phyloP scores from a whole-genome alignment of 225 moss, liverwort and hornwort species.

The Takakia lepidozioides region DNA sequence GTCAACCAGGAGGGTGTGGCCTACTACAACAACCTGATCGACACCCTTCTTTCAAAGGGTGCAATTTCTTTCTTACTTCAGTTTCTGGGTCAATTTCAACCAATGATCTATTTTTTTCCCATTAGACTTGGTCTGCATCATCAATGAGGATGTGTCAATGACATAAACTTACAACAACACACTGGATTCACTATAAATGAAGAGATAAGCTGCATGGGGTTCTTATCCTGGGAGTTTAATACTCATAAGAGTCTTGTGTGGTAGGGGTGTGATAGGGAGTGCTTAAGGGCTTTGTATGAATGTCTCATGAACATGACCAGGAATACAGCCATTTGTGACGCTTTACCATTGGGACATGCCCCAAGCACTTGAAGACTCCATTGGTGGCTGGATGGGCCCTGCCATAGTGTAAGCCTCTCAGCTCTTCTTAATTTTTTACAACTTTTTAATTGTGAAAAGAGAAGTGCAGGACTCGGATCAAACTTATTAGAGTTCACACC shows the following conservation, averaged over 20 bases:
- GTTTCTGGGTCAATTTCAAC: not conserved
- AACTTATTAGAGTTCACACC: slow-evolving; percentile 1
- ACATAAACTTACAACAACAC: no score
- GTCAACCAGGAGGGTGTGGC: slow-evolving; percentile 58
- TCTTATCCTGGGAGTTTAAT: no score
- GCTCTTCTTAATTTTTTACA: no score
- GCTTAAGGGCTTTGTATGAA: not conserved
- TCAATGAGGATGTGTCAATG: no score
- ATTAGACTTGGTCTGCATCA: no score
- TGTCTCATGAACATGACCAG: slow-evolving; percentile 2
- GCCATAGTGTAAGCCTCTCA: slow-evolving; percentile 43
- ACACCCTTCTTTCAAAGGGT: slow-evolving; percentile 39
- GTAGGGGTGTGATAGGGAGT: not conserved
- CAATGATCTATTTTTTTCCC: not conserved
- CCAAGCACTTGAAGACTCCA: slow-evolving; percentile 51
- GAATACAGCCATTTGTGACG: slow-evolving; percentile 49
- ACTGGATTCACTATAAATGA: no score
- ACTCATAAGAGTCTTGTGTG: no score
- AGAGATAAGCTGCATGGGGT: no score
- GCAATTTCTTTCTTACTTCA: not conserved
- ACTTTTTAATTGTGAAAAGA: no score
- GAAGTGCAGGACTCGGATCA: no score
- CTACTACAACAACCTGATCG: slow-evolving; percentile 63
- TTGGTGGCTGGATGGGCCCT: slow-evolving; percentile 55
- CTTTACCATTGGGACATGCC: slow-evolving; percentile 75